Evolutionary conservation across 2,329 filamentous ascomycete species (phyloP), one percentile per base, ranked within the genome.

Genomic region (Colletotrichum gloeosporioides): DNA sequence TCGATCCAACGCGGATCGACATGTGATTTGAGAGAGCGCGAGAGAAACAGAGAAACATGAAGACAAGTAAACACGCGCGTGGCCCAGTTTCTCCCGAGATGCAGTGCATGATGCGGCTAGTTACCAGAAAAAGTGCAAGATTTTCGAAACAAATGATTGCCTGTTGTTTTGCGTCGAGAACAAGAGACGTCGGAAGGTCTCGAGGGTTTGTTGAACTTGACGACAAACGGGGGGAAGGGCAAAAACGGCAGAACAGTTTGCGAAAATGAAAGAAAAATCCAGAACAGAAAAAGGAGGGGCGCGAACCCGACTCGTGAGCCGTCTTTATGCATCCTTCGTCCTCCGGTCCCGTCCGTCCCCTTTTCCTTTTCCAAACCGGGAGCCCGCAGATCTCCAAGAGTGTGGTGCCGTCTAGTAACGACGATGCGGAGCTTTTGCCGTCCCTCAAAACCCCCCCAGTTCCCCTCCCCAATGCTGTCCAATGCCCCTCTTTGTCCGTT

Each of bases 361-460:
- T 29, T 22, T 69, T 36, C 32, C 69, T 16, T 16, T 22, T 25
- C 25, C 31, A 55, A 29, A 31, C 69, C 53, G 10, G 68, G 22
- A 49, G 55, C 55, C 59, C 61, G 25, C 18, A 49, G 59, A 36
- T 34, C 22, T 49, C 29, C 57, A 61, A 36, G 25, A 34, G 29
- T 7, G 31, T 62, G 16, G 63, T 32, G 67, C 44, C 76, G 74
- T 77, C 74, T 78, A 66, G 36, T 74, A 78, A 78, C 76, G 76
- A 73, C 74, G 18, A 57, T 39, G 59, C 61, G 53, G 44, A 34
- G 36, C 57, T 49, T 61, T 71, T 66, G 18, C 49, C 32, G n/a
- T 16, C 18, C 70, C 9, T 13, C n/a, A 13, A 59, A 36, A 39
- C 15, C 10, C 29, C 15, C 16, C 31, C 49, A 27, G n/a, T 12